A percentile compares a stretch with the other conserved stretches of the same genome.
These are phyloP conservation scores for Monilinia fructigena DNA, from an alignment of 2,329 filamentous ascomycete genomes.

Conservation along the genomic window DNA sequence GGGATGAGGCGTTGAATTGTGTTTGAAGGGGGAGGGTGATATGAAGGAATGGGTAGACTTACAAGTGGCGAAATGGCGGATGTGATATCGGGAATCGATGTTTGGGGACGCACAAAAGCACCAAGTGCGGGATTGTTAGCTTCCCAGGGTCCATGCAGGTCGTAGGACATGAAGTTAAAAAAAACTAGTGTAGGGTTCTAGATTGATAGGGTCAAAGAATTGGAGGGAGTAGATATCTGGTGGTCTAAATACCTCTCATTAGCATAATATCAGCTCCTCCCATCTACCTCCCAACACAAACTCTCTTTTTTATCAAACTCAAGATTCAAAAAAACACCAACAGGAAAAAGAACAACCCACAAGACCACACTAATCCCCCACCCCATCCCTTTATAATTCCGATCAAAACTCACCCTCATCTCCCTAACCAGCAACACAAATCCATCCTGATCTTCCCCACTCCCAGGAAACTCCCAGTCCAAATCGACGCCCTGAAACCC, in stretches of 20 bases:
- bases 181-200: constrained; percentile 38
- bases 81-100: constrained; percentile 46
- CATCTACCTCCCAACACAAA: background rate
- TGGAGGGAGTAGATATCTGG: constrained; percentile 39
- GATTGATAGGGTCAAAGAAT: constrained; percentile 37
- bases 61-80: constrained; percentile 41
- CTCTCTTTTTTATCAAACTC: no score
- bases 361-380: constrained; percentile 45
- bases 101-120: constrained; percentile 42
- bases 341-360: constrained; percentile 27
- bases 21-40: no score
- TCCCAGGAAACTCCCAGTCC: constrained; percentile 49
- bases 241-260: constrained; percentile 30
- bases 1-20: no score
- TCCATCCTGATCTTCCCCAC: constrained; percentile 42
- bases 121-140: constrained; percentile 36
- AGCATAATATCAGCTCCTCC: background rate
- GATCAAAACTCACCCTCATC: constrained; percentile 40
- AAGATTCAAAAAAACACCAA: no score
- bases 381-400: constrained; percentile 34
- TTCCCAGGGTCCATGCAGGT: constrained; percentile 47
- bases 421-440: constrained; percentile 38
- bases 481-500: constrained; percentile 48
- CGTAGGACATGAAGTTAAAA: constrained; percentile 42
- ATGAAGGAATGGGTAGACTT: no score